Base-by-base conservation (phyloP, 225 moss, liverwort and hornwort species). In the Ulota crispa region DNA sequence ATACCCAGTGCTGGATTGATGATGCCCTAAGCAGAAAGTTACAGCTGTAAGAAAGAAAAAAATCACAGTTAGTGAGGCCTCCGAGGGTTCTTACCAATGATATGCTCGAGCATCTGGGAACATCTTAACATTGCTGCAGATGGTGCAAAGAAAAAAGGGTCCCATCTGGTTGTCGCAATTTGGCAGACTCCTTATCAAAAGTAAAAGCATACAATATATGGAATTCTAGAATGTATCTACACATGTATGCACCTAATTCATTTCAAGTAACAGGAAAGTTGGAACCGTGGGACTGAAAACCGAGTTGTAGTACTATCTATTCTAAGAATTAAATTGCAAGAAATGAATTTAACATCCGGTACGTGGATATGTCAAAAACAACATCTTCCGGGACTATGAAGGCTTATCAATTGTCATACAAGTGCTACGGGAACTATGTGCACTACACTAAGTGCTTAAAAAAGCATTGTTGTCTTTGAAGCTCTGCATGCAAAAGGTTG, bases 381-480 rank as follows among this genome's bases (percentile, higher is more conserved):
- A 64, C 54, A 74, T 57, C 69, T 31, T 75, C 70, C 37, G n/a
- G 20, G 63, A 75, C 47, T 67, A 79, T 36, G 4, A 65, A 36
- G 59, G 59, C 73, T n/a, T n/a, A n/a, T n/a, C n/a, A n/a, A n/a
- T n/a, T n/a, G n/a, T n/a, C n/a, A n/a, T n/a, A n/a, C n/a, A n/a
- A n/a, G n/a, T n/a, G n/a, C n/a, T n/a, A n/a, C 34, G 57, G 77
- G 52, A 67, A 79, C 15, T n/a, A 61, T 37, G 52, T 84, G 60
- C 68, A 75, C 79, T 68, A 56, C 72, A 45, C 45, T 57, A 62
- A 30, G 32, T 47, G 68, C 68, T 73, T 61, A 36, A 80, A 68
- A 75, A 69, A 80, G 79, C 75, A 80, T 73, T 80, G 54, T 70
- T 52, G 75, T 52, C 75, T 69, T 80, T 24, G 69, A 80, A 54